Evolutionary conservation across 2,329 filamentous ascomycete species (phyloP).

Genomic region (Aspergillus fructus): DNA sequence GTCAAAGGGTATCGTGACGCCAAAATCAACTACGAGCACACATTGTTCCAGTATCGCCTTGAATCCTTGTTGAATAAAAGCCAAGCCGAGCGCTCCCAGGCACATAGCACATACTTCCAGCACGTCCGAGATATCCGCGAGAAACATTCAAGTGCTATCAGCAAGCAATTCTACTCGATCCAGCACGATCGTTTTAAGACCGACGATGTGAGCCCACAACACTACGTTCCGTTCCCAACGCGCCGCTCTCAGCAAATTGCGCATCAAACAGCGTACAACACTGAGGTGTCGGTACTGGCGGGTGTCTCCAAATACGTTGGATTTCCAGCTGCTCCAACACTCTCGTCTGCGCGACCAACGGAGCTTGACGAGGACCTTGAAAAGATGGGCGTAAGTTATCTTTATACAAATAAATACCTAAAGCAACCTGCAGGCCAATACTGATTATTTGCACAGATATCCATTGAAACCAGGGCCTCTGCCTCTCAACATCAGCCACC

Average conservation of each 20-base stretch:
- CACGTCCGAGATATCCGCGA: conserved; percentile 80
- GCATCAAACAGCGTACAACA: conserved; percentile 89
- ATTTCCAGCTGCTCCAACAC: conserved; percentile 89
- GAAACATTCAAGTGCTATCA: conserved; percentile 73
- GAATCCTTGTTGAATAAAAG: conserved; percentile 72
- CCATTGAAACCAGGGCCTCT: conserved; percentile 27
- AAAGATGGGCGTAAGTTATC: conserved; percentile 75
- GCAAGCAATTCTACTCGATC: conserved; percentile 88
- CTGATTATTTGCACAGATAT: conserved; percentile 23
- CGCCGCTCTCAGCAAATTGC: conserved; percentile 74
- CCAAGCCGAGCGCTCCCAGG: conserved; percentile 78
- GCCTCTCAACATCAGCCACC: conserved; percentile 26
- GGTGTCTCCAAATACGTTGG: conserved; percentile 93
- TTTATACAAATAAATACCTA: not conserved
- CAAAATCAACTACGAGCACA: conserved; percentile 73
- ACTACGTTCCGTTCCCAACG: conserved; percentile 75
- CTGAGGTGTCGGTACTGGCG: conserved; percentile 86
- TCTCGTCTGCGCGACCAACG: conserved; percentile 67
- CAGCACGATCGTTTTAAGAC: conserved; percentile 81
- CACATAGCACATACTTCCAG: conserved; percentile 90
- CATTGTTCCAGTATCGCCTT: conserved; percentile 70
- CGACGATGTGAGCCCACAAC: conserved; percentile 77
- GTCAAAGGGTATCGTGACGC: conserved; percentile 79
- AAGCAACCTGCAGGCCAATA: not conserved
- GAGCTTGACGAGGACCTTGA: conserved; percentile 86